Evolutionary conservation across 306 rosid species (phyloP).

Genomic region (Erythrophleum fordii): DNA sequence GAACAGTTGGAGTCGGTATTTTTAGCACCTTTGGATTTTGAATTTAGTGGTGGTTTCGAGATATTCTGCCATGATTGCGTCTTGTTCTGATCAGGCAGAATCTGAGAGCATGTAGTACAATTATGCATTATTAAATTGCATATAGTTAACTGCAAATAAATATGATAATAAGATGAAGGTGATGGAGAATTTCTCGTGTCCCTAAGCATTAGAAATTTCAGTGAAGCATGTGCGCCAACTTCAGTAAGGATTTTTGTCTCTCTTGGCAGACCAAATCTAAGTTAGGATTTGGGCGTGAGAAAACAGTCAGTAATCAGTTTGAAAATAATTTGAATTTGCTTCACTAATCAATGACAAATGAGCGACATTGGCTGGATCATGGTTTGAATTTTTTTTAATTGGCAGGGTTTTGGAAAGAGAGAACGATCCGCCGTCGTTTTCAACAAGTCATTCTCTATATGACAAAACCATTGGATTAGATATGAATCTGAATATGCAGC

Average conservation of each 20-base stretch:
- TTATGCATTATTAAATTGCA: slow-evolving; percentile 33
- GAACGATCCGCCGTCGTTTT: slow-evolving; percentile 34
- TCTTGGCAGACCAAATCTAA: slow-evolving; percentile 66
- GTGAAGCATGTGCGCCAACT: slow-evolving; percentile 65
- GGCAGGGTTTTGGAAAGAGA: slow-evolving; percentile 25
- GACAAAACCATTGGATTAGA: slow-evolving; percentile 14
- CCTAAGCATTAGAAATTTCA: slow-evolving; percentile 55
- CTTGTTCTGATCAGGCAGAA: slow-evolving; percentile 55
- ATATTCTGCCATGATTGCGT: slow-evolving; percentile 67
- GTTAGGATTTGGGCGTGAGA: slow-evolving; percentile 80
- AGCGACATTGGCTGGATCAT: slow-evolving; percentile 33
- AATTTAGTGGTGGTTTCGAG: slow-evolving; percentile 54
- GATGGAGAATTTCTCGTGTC: slow-evolving; percentile 20
- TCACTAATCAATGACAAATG: slow-evolving; percentile 35
- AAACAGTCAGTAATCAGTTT: slow-evolving; percentile 54
- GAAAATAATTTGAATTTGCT: slow-evolving; percentile 45
- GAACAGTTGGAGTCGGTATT: slow-evolving; percentile 52
- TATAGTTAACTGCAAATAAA: not conserved
- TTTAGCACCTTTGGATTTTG: slow-evolving; percentile 49
- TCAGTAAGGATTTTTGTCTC: slow-evolving; percentile 58
- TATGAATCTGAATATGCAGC: slow-evolving; percentile 26
- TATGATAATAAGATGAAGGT: slow-evolving; percentile 9
- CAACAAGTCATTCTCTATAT: slow-evolving; percentile 24
- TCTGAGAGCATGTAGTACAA: slow-evolving; percentile 41
- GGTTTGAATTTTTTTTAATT: slow-evolving; percentile 30